A percentile compares a stretch with the other conserved stretches of the same genome.
These are phyloP conservation scores for Phytophthora chlamydospora DNA, from an alignment of 352 stramenopile genomes.

Conservation along the genomic window DNA sequence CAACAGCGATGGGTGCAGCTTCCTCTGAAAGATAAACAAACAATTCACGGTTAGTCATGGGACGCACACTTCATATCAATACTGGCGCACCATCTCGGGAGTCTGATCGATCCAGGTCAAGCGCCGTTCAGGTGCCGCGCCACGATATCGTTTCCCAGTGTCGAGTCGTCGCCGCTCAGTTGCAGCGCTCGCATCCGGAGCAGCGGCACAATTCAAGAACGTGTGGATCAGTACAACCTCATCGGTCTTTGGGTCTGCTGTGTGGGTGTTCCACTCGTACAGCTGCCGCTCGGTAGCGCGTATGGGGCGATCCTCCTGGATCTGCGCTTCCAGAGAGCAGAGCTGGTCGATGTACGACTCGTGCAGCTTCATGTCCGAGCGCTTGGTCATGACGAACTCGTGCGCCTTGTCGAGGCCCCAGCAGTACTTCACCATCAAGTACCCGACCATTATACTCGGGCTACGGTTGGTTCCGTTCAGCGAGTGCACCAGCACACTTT, in stretches of 20 bases:
- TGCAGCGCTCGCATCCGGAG: constrained; percentile 13
- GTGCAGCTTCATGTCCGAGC: constrained; percentile 84
- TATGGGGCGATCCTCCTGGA: constrained; percentile 52
- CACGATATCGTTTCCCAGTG: constrained; percentile 29
- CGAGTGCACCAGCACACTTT: constrained; percentile 91
- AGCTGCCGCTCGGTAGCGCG: constrained; percentile 67
- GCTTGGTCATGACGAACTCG: constrained; percentile 90
- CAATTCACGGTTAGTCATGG: constrained; percentile 2
- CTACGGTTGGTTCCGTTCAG: constrained; percentile 84
- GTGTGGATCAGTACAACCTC: constrained; percentile 83
- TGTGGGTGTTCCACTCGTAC: constrained; percentile 69
- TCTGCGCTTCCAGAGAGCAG: constrained; percentile 63
- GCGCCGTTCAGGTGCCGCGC: constrained; percentile 20
- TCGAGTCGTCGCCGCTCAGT: constrained; percentile 21
- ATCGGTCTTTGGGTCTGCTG: constrained; percentile 54
- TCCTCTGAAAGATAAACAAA: constrained; percentile 42
- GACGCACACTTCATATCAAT: neutral
- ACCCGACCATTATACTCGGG: constrained; percentile 86
- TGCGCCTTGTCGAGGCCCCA: constrained; percentile 94
- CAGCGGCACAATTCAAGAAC: constrained; percentile 62
- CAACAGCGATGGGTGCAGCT: constrained; percentile 58
- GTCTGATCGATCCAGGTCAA: constrained; percentile 81
- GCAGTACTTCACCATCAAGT: constrained; percentile 93
- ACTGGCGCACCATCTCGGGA: constrained; percentile 52
- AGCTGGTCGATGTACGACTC: constrained; percentile 82